Percentiles rank a stretch among this genome's conserved stretches.
Evolutionary conservation across 2,329 filamentous ascomycete genomes (phyloP).

Genomic region (Aspergillus fumigatus): DNA sequence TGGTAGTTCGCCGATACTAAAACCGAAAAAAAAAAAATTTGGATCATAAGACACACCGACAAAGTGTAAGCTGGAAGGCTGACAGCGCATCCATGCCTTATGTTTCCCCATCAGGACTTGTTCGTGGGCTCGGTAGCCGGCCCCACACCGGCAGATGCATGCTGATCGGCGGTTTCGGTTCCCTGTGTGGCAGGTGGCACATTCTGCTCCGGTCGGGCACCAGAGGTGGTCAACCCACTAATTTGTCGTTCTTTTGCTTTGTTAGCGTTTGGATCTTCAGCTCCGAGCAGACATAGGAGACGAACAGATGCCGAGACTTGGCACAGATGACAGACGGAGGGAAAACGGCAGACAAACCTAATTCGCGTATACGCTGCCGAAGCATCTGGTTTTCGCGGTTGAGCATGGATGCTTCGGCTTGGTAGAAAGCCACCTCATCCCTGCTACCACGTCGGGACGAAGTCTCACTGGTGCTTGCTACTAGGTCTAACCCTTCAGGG

Average conservation of each 20-base stretch:
- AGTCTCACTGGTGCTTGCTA: conserved; percentile 23
- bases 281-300: not conserved
- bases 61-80: not conserved
- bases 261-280: conserved; percentile 1
- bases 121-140: conserved; percentile 17
- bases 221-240: conserved; percentile 22
- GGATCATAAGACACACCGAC: not conserved
- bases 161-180: conserved; percentile 8
- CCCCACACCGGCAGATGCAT: conserved; percentile 7
- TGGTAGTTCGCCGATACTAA: not conserved
- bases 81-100: not conserved
- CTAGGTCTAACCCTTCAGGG: conserved; percentile 22
- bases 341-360: conserved; percentile 32
- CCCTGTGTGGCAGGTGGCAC: conserved; percentile 4
- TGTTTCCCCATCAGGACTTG: conserved; percentile 16
- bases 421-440: conserved; percentile 45
- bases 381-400: conserved; percentile 47
- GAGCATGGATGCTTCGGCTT: conserved; percentile 45
- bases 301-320: not conserved
- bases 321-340: not conserved
- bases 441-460: conserved; percentile 36
- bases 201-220: conserved; percentile 4
- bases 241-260: conserved; percentile 26
- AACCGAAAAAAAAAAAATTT: not conserved
- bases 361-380: conserved; percentile 43